Evolutionary conservation across 2,329 filamentous ascomycete genomes (phyloP).

Genomic region (Xylariaceae sp.): DNA sequence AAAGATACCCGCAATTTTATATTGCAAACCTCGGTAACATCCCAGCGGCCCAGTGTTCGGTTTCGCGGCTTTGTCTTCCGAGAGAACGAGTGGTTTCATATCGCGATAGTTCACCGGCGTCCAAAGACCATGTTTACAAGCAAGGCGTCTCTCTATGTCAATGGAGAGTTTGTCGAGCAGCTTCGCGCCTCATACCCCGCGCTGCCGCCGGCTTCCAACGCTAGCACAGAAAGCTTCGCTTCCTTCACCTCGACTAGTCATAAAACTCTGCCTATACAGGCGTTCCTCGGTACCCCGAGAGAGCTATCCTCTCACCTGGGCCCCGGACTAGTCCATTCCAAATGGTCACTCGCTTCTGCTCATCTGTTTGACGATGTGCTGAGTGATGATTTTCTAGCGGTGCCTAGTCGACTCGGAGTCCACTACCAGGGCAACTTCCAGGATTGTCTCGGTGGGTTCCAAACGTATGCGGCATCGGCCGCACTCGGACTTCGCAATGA

Average conservation of each 20-base stretch:
- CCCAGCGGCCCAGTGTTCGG: constrained; percentile 79
- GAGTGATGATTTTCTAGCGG: constrained; percentile 86
- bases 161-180: constrained; percentile 92
- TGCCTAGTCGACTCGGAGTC: constrained; percentile 83
- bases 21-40: constrained; percentile 87
- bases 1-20: constrained; percentile 92
- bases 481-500: constrained; percentile 88
- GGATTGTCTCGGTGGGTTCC: constrained; percentile 90
- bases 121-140: constrained; percentile 69
- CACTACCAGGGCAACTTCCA: constrained; percentile 95
- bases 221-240: constrained; percentile 62
- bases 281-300: constrained; percentile 87
- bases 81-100: constrained; percentile 82
- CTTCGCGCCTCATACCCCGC: constrained; percentile 82
- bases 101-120: constrained; percentile 79
- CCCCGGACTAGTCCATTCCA: constrained; percentile 65
- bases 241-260: constrained; percentile 56
- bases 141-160: constrained; percentile 81
- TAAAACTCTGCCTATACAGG: constrained; percentile 70
- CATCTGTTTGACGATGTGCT: constrained; percentile 83
- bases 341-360: constrained; percentile 85
- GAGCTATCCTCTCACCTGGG: constrained; percentile 76
- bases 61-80: constrained; percentile 81
- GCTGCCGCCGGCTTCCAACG: constrained; percentile 60
- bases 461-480: constrained; percentile 92